Percentiles rank a stretch among this genome's conserved stretches.
Conservation (phyloP, 2,329 filamentous ascomycete species). For the Pyrenochaeta sp. region DNA sequence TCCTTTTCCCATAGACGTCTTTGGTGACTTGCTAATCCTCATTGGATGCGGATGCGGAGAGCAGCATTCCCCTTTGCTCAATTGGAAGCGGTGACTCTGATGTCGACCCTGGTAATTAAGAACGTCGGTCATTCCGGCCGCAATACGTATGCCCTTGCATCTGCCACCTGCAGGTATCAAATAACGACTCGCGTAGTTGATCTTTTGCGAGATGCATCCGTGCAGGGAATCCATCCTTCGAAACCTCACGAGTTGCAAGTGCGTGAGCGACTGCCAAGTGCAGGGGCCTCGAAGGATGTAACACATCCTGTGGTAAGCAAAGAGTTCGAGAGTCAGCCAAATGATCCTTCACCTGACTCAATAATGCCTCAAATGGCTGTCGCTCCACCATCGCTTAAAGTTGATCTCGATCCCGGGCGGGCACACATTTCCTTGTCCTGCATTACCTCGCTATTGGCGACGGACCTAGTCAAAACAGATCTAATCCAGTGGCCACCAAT, state of each 20-base stretch:
- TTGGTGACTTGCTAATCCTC: neutral
- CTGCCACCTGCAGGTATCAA: neutral
- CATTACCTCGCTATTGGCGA: slow-evolving; percentile 16
- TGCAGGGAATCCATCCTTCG: neutral
- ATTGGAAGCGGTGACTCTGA: neutral
- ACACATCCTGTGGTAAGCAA: neutral
- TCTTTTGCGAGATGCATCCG: neutral
- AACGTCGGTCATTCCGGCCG: slow-evolving; percentile 2
- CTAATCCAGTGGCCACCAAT: slow-evolving; percentile 16
- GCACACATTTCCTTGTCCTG: slow-evolving; percentile 19
- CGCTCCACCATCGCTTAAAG: neutral
- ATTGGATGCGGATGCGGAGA: neutral
- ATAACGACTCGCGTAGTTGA: neutral
- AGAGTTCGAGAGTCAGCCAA: neutral
- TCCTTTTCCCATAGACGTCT: neutral
- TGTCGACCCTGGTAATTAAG: neutral
- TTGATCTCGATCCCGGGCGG: slow-evolving; percentile 20
- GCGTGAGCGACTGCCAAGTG: neutral
- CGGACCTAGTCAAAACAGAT: slow-evolving; percentile 12
- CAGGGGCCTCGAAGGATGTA: neutral
- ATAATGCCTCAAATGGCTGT: neutral
- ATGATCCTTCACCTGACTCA: neutral
- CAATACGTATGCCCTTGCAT: neutral
- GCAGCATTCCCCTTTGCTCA: neutral
- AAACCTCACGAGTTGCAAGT: neutral